phyloP scores from a whole-genome alignment of 306 rosid genomes.

The Erythrophleum fordii region DNA sequence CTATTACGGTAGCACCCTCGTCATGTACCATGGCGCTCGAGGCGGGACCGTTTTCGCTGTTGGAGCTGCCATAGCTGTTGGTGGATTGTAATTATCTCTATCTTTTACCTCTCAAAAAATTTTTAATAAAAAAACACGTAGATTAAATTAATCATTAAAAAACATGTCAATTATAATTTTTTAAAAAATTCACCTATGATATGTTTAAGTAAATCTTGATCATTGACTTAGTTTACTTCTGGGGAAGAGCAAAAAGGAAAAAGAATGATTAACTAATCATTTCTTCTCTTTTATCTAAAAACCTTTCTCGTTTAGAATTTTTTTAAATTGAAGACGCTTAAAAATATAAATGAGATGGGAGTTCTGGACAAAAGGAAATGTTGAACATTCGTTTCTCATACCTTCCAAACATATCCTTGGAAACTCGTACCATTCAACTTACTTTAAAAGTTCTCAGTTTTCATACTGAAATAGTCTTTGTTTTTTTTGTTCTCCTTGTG shows the following conservation, averaged over 20 bases:
- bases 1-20: conserved; percentile 73
- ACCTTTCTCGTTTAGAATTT: no score
- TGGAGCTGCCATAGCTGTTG: conserved; percentile 70
- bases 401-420: no score
- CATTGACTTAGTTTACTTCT: neutral
- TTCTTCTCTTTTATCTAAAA: no score
- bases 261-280: no score
- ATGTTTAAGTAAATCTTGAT: neutral
- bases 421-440: no score
- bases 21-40: conserved; percentile 71
- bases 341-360: no score
- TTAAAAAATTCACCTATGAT: neutral
- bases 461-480: no score
- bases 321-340: no score
- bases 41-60: conserved; percentile 81
- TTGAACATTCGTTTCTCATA: no score
- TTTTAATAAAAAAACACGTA: neutral
- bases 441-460: no score
- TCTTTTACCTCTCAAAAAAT: neutral
- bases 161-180: neutral
- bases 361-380: no score
- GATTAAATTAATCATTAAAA: neutral
- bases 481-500: neutral
- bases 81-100: conserved; percentile 65
- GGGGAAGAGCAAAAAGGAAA: neutral